Base-by-base conservation (phyloP, 371 early-diverging fungal genomes). In the Mucor plumbeus region DNA sequence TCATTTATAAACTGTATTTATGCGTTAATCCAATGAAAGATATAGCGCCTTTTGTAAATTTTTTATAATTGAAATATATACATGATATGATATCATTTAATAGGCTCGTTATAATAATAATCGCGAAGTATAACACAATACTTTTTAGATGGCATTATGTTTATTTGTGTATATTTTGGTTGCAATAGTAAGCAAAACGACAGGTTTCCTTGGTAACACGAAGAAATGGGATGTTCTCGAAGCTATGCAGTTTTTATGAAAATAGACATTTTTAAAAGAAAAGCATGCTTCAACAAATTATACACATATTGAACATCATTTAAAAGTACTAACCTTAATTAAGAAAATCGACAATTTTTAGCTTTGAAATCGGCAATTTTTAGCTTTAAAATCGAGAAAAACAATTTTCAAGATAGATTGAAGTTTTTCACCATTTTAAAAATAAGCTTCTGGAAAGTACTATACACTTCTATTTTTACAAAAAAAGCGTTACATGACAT, bases 381-480 rank as follows among this genome's bases (percentile, higher is more conserved):
- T 43, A 43, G 14, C 43, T 43, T 43, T 43, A 26, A 26, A 26
- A 26, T 26, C 26, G 3, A 26, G 26, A 26, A 26, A 26, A 26
- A 26, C 26, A 26, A 26, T 1, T 26, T 26, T 38, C 48, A 19
- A 21, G 19, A 7, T 19, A 8, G 1, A 15, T n/a, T 44, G 26
- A 50, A 50, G n/a, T 26, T 50, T 50, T 50, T 8, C n/a, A 21
- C 11, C 13, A 11, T 21, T 50, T 50, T 8, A 11, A n/a, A n/a
- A n/a, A 11, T 9, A 50, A 54, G 8, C 44, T 63, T 63, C 64
- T 63, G 54, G 54, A 53, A 50, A 38, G 14, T 47, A 63, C 50
- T 59, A 38, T 43, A 15, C n/a, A 40, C 11, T 64, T 64, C 59
- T 17, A 44, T 53, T 36, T 7, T 35, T n/a, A 44, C n/a, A 43